phyloP scores from a whole-genome alignment of 495 filamentous ascomycete species.

The Penicillium egyptiacum region DNA sequence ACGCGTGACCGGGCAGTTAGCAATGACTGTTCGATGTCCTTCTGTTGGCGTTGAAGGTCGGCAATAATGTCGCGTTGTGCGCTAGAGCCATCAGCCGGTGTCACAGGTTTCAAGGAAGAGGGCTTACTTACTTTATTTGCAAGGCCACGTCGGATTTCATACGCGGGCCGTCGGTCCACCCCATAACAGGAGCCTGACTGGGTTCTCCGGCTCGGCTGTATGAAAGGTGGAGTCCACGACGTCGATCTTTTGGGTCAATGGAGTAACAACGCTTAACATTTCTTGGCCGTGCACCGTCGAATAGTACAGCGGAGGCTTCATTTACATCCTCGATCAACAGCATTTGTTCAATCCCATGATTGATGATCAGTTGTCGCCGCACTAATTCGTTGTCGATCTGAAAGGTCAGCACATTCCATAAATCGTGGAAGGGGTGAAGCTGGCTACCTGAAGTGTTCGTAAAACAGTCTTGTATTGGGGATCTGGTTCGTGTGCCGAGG shows the following conservation, averaged over 20 bases:
- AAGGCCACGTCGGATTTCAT: slow-evolving; percentile 79
- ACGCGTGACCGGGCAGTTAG: slow-evolving; percentile 31
- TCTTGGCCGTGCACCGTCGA: slow-evolving; percentile 55
- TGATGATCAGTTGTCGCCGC: slow-evolving; percentile 79
- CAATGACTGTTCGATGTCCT: slow-evolving; percentile 36
- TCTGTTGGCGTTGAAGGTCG: slow-evolving; percentile 41
- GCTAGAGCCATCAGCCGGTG: slow-evolving; percentile 24
- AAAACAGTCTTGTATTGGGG: slow-evolving; percentile 70
- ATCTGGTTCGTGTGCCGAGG: slow-evolving; percentile 70
- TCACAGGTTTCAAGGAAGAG: neutral
- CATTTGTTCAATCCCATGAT: slow-evolving; percentile 77
- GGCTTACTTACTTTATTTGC: slow-evolving; percentile 54
- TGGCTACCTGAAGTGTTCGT: slow-evolving; percentile 63
- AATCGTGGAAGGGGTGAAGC: slow-evolving; percentile 1
- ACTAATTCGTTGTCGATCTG: slow-evolving; percentile 78
- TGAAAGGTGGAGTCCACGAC: slow-evolving; percentile 63
- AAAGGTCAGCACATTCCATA: slow-evolving; percentile 8
- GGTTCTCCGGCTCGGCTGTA: slow-evolving; percentile 55
- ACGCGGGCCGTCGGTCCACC: slow-evolving; percentile 53
- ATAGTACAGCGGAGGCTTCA: slow-evolving; percentile 69
- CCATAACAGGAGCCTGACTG: slow-evolving; percentile 54
- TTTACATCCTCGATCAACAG: slow-evolving; percentile 67
- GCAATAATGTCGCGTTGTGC: slow-evolving; percentile 46
- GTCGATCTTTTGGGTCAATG: slow-evolving; percentile 56
- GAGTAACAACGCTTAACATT: slow-evolving; percentile 74